These are phyloP conservation scores for Boletus subparvulus DNA, from an alignment of 768 basidiomycete species.

Conservation along the genomic window DNA sequence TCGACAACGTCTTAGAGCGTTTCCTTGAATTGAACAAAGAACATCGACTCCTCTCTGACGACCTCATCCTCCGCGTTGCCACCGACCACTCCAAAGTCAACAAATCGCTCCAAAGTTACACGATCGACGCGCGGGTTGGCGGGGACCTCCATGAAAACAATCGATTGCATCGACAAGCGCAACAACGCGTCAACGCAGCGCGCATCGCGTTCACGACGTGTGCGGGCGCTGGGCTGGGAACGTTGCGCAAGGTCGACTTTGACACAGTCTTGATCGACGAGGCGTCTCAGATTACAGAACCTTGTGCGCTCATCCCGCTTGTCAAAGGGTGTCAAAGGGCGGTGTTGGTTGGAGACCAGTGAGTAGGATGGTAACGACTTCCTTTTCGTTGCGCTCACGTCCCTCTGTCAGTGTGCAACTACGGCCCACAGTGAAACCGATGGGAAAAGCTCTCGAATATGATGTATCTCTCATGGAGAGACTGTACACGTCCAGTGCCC, in stretches of 20 bases:
- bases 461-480: slow-evolving; percentile 65
- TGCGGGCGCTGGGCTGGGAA: slow-evolving; percentile 60
- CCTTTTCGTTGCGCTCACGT: background rate
- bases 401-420: slow-evolving; percentile 54
- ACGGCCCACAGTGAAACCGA: slow-evolving; percentile 59
- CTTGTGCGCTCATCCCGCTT: slow-evolving; percentile 62
- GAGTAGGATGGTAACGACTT: slow-evolving; percentile 23
- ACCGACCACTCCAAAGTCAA: slow-evolving; percentile 65
- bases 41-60: slow-evolving; percentile 46
- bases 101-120: slow-evolving; percentile 54
- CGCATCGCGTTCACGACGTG: slow-evolving; percentile 65
- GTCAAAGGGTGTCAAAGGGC: slow-evolving; percentile 61
- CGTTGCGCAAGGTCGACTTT: slow-evolving; percentile 54
- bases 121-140: slow-evolving; percentile 63
- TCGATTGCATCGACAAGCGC: slow-evolving; percentile 54
- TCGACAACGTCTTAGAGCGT: slow-evolving; percentile 68
- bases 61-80: slow-evolving; percentile 64
- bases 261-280: slow-evolving; percentile 67
- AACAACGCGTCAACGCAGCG: slow-evolving; percentile 56
- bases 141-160: slow-evolving; percentile 59
- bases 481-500: slow-evolving; percentile 42
- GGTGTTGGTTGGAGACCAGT: slow-evolving; percentile 72
- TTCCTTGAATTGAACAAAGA: slow-evolving; percentile 50
- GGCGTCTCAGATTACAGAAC: slow-evolving; percentile 70
- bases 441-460: slow-evolving; percentile 55